These are phyloP conservation scores for Oleoguttula mirabilis DNA, from an alignment of 495 filamentous ascomycete genomes.

Conservation along the genomic window DNA sequence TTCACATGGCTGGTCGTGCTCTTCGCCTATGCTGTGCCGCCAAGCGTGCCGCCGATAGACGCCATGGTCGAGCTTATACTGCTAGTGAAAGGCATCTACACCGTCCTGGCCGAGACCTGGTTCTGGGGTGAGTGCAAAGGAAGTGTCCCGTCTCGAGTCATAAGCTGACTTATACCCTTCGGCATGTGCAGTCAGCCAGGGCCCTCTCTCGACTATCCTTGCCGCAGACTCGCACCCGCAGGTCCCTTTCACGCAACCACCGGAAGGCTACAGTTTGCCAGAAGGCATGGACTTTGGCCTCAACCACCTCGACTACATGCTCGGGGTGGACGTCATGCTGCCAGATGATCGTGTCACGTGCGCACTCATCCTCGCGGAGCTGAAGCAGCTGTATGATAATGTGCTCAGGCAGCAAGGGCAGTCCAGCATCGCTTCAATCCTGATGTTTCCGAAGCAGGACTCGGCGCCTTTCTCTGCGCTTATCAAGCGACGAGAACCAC, in stretches of 20 bases:
- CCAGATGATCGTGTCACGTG: constrained; percentile 11
- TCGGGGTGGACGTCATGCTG: constrained; percentile 15
- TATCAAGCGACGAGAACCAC: constrained; percentile 14
- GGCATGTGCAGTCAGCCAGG: too few species aligned
- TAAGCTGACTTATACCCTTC: too few species aligned
- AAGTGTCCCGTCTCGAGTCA: too few species aligned
- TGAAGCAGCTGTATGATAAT: constrained; percentile 14
- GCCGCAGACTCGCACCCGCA: constrained; percentile 6
- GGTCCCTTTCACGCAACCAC: constrained; percentile 2
- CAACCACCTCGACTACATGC: constrained; percentile 18
- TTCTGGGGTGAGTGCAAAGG: too few species aligned
- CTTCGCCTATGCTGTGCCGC: constrained; percentile 16
- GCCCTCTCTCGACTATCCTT: constrained; percentile 16
- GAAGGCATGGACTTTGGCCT: constrained; percentile 20
- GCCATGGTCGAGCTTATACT: constrained; percentile 17
- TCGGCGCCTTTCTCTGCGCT: constrained; percentile 12
- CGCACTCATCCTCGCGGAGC: constrained; percentile 14
- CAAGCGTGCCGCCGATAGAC: constrained; percentile 15
- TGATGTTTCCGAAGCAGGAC: constrained; percentile 18
- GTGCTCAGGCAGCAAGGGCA: constrained; percentile 3
- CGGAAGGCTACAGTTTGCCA: constrained; percentile 4
- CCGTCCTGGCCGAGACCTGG: constrained; percentile 14
- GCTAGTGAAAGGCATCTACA: constrained; percentile 18
- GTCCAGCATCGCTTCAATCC: constrained; percentile 13
- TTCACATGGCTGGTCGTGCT: constrained; percentile 18